Base-by-base conservation (phyloP, 164 flowering plant species). In the Warburgia ugandensis region DNA sequence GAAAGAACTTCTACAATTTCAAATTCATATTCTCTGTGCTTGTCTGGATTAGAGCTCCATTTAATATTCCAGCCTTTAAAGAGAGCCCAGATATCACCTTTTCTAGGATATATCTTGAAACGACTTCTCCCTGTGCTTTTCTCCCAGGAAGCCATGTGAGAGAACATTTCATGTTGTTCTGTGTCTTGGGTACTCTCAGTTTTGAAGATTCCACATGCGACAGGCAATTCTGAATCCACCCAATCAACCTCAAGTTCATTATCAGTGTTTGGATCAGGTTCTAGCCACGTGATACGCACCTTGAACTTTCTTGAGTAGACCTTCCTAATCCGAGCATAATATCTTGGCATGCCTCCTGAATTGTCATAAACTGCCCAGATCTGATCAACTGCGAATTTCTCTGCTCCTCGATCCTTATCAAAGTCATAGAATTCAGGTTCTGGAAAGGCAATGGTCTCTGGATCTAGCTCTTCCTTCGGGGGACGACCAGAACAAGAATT, bases 341-440 rank as follows among this genome's bases (percentile, higher is more conserved):
- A 86, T 61, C 99, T 73, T n/a, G 99, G 99, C 97, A 88, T 82
- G 29, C 75, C 85, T 76, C 75, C 87, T 19, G 41, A 1, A 27
- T 61, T 55, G 69, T 88, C 99, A 75, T 80, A 92, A 36, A 63
- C 22, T 44, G 95, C 95, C 99, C 99, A 92, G 3, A 76, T 52
- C 68, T 92, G 97, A 26, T 82, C 91, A 6, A 36, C 60, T 29
- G 23, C 21, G 65, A 92, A 84, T 42, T 68, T 55, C 2, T 54
- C 63, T 52, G 61, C 73, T 37, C 53, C 48, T 66, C 81, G 75
- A 30, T 45, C 57, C 43, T 61, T 61, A 21, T 84, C 95, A 45
- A 92, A 92, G 55, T 78, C 77, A 54, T 54, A 52, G 49, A 87
- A 85, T 5, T 87, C 88, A 20, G 94, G 69, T 58, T 78, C 94